Evolutionary conservation across 306 rosid genomes (phyloP).

Genomic region (Ziziphus jujuba): DNA sequence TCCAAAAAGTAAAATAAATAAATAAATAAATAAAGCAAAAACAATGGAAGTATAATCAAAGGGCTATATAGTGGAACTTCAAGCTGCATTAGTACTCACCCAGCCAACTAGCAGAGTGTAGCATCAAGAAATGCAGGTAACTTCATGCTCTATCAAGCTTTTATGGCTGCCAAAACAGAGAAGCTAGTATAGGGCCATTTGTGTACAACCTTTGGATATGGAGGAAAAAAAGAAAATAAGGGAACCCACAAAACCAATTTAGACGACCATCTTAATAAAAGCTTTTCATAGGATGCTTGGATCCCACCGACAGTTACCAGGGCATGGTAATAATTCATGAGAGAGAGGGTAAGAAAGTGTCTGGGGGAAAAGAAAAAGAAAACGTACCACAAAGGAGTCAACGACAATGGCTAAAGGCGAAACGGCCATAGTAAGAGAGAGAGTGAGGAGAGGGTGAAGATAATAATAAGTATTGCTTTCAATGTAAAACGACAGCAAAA

Average conservation of each 20-base stretch:
- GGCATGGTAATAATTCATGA: conserved; percentile 22
- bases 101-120: background rate
- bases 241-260: background rate
- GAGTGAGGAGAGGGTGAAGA: background rate
- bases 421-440: background rate
- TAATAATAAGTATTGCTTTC: background rate
- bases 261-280: conserved; percentile 1
- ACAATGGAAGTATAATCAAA: background rate
- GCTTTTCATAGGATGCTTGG: conserved; percentile 44
- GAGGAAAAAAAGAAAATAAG: conserved; percentile 17
- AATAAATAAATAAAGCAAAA: background rate
- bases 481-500: background rate
- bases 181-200: background rate
- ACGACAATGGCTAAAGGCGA: conserved; percentile 4
- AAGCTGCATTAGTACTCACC: conserved; percentile 10
- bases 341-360: background rate
- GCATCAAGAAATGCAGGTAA: conserved; percentile 2
- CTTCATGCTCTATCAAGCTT: background rate
- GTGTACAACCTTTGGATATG: conserved; percentile 4
- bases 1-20: no score
- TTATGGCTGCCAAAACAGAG: conserved; percentile 1
- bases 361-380: background rate
- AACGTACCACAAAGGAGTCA: conserved; percentile 6
- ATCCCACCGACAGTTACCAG: conserved; percentile 46
- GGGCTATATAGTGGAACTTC: background rate